Evolutionary conservation across 2,329 filamentous ascomycete species (phyloP), one percentile per base, ranked within the genome.

Genomic region (Hymenoscyphus fructigenus): DNA sequence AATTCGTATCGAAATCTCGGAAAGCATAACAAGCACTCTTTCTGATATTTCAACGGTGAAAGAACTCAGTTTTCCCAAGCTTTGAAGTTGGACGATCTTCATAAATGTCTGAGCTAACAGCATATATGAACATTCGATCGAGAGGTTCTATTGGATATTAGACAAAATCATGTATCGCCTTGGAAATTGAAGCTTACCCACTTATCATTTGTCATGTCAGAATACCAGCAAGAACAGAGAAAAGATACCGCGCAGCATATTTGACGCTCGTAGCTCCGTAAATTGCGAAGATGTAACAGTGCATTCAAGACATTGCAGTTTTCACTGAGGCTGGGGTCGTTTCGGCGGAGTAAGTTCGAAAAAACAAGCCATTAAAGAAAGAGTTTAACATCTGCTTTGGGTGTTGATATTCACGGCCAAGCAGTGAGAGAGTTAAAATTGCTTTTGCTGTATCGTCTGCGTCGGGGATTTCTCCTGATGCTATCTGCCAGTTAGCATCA

Each of bases 271-370:
- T 53, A 53, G 5, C 47, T 53, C 47, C 9, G 9, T 60, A 15
- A 38, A 17, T 26, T 50, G 14, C 20, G 12, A 29, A 60, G 20
- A n/a, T 44, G 55, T 29, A 60, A 36, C 23, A 60, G 28, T 5
- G 59, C 59, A 6, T 32, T 28, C 3, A 61, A 26, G 9, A 53
- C 32, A 36, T 61, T 61, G 38, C 59, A 61, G 34, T 55, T 61
- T 10, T 44, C 59, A 20, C 41, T 61, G 17, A 61, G 20, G 36
- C 36, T 41, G 36, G 36, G 36, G 36, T 10, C 14, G 5, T 41
- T 41, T 41, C 14, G 4, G 36, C 12, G 12, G 36, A 17, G 36
- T 41, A 41, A 12, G 36, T 41, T 41, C 17, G 36, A 17, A 14
- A 41, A 17, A 15, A 17, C 10, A 10, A 41, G 36, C 36, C 36